Conservation (phyloP, 2,329 filamentous ascomycete genomes). For the Aspergillus novofumigatus region DNA sequence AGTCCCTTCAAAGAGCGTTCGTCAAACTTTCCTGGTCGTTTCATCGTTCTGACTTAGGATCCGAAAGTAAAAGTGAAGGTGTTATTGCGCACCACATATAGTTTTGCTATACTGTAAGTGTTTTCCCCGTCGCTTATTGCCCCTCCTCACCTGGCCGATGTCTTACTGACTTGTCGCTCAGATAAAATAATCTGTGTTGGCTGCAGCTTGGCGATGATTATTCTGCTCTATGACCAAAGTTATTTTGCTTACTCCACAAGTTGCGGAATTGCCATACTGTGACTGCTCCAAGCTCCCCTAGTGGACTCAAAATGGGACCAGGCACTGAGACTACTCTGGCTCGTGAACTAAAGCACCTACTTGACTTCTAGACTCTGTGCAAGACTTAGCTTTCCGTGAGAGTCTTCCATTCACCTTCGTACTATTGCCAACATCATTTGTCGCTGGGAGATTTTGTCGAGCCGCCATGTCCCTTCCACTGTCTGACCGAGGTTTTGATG, state of each 20-base stretch:
- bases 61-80: background rate
- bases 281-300: background rate
- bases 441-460: background rate
- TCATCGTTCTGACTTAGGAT: background rate
- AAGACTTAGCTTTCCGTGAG: background rate
- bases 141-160: background rate
- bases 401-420: background rate
- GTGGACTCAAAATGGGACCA: background rate
- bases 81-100: background rate
- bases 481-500: conserved; percentile 1
- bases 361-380: background rate
- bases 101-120: background rate
- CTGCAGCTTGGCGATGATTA: background rate
- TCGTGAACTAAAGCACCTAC: background rate
- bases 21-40: background rate
- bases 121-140: background rate
- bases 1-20: background rate
- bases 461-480: conserved; percentile 8
- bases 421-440: background rate
- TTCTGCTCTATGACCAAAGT: background rate
- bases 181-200: background rate
- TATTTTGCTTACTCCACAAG: background rate
- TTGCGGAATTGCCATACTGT: background rate
- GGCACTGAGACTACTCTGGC: background rate
- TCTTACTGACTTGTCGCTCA: background rate